These are phyloP conservation scores for Lyophyllum decastes DNA, from an alignment of 768 basidiomycete species.

Conservation along the genomic window DNA sequence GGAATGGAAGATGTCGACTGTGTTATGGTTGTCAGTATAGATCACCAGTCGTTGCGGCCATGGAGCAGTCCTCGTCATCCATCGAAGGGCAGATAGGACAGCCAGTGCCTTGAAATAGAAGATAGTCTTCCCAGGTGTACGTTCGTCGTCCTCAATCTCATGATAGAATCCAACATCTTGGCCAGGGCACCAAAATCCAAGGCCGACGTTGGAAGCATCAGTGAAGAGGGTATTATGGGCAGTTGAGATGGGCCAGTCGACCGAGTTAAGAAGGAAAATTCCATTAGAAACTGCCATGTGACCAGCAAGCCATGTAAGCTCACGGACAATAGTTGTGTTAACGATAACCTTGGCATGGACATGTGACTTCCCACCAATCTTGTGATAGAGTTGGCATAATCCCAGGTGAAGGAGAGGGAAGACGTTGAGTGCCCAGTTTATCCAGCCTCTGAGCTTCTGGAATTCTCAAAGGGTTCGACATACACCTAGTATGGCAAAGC, in stretches of 20 bases:
- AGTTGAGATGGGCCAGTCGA: slow-evolving; percentile 11
- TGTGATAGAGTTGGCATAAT: slow-evolving; percentile 25
- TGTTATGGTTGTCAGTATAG: slow-evolving; percentile 25
- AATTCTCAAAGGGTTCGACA: background rate
- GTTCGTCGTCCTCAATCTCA: slow-evolving; percentile 2
- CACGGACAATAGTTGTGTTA: too few species aligned
- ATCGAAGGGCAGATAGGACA: slow-evolving; percentile 18
- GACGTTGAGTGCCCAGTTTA: slow-evolving; percentile 43
- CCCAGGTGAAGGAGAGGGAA: slow-evolving; percentile 31
- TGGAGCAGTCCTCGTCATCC: background rate
- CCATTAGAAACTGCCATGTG: slow-evolving; percentile 25
- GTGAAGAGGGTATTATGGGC: slow-evolving; percentile 18
- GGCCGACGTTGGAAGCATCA: slow-evolving; percentile 22
- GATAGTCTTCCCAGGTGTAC: slow-evolving; percentile 18
- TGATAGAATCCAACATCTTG: slow-evolving; percentile 7
- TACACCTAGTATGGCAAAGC: too few species aligned
- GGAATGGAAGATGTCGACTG: slow-evolving; percentile 20
- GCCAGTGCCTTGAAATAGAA: slow-evolving; percentile 26
- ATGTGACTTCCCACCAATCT: slow-evolving; percentile 21
- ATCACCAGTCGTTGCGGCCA: slow-evolving; percentile 13
- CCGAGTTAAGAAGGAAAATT: background rate
- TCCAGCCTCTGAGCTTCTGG: slow-evolving; percentile 30
- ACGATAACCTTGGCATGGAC: slow-evolving; percentile 16
- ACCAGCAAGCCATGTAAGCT: slow-evolving; percentile 29
- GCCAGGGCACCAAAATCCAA: slow-evolving; percentile 25